A percentile compares a stretch with the other conserved stretches of the same genome.
phyloP scores from a whole-genome alignment of 176 grass and related monocot genomes.

The Ensete glaucum region DNA sequence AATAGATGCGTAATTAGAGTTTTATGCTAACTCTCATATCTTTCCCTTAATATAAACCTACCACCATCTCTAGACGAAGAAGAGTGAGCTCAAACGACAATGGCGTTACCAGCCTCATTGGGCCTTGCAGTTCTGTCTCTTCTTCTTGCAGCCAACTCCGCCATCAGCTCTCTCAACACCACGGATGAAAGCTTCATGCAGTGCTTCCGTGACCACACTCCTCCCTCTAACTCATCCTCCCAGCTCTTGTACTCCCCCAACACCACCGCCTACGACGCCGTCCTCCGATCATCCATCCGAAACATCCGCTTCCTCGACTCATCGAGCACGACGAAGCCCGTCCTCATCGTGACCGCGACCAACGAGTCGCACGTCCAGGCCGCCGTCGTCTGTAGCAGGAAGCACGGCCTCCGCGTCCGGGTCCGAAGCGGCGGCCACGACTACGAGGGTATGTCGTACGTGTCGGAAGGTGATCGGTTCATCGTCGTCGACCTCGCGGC shows the following conservation, averaged over 20 bases:
- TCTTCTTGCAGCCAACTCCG: not conserved
- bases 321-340: constrained; percentile 22
- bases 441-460: constrained; percentile 42
- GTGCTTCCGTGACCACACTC: constrained; percentile 18
- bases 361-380: constrained; percentile 25
- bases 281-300: constrained; percentile 24
- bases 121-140: too few relatives aligned
- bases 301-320: constrained; percentile 25
- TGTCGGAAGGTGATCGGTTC: constrained; percentile 11
- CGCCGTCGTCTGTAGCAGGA: constrained; percentile 12
- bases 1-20: too few relatives aligned
- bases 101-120: too few relatives aligned
- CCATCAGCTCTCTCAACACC: not conserved
- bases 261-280: constrained; percentile 12
- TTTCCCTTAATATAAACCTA: too few relatives aligned
- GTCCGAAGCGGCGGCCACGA: constrained; percentile 35
- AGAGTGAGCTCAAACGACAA: too few relatives aligned
- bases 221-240: not conserved
- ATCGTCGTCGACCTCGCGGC: constrained; percentile 22
- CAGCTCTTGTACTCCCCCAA: constrained; percentile 5
- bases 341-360: constrained; percentile 19
- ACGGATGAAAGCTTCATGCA: constrained; percentile 9
- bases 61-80: too few relatives aligned
- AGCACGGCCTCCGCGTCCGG: constrained; percentile 2
- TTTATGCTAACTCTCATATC: too few relatives aligned